Evolutionary conservation across 768 basidiomycete genomes (phyloP).

Genomic region (Hypholoma fasciculare): DNA sequence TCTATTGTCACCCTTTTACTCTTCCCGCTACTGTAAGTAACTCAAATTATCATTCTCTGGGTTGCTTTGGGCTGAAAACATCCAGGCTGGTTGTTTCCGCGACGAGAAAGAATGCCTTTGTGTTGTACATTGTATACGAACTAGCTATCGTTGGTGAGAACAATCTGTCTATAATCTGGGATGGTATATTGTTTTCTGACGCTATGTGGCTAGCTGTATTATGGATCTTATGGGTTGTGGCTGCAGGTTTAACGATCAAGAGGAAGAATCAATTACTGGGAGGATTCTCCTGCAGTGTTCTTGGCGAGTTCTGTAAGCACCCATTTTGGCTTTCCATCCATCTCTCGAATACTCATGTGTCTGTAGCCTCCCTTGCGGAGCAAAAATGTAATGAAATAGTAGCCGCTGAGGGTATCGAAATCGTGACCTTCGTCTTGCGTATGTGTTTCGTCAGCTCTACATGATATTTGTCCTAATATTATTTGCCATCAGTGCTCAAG

Average conservation of each 20-base stretch:
- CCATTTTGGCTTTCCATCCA: no score
- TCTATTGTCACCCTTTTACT: neutral
- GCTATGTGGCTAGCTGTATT: neutral
- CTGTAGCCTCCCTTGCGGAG: neutral
- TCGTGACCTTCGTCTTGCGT: neutral
- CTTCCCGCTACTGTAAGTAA: neutral
- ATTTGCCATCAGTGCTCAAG: neutral
- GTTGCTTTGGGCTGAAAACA: neutral
- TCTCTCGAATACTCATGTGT: neutral
- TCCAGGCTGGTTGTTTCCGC: neutral
- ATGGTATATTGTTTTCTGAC: no score
- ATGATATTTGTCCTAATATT: no score
- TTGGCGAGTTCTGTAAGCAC: neutral
- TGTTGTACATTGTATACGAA: neutral
- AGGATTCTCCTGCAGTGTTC: neutral
- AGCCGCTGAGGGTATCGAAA: neutral
- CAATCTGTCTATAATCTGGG: no score
- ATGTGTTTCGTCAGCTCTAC: neutral
- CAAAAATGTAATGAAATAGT: conserved; percentile 4
- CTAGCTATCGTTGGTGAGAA: neutral
- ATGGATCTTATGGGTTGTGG: conserved; percentile 15
- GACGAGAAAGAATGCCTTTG: neutral
- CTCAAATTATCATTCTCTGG: no score
- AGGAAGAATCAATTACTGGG: neutral
- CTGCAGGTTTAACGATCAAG: conserved; percentile 2